A percentile compares a stretch with the other conserved stretches of the same genome.
Evolutionary conservation across 2,329 filamentous ascomycete species (phyloP).

Genomic region (Fonsecaea multimorphosa): DNA sequence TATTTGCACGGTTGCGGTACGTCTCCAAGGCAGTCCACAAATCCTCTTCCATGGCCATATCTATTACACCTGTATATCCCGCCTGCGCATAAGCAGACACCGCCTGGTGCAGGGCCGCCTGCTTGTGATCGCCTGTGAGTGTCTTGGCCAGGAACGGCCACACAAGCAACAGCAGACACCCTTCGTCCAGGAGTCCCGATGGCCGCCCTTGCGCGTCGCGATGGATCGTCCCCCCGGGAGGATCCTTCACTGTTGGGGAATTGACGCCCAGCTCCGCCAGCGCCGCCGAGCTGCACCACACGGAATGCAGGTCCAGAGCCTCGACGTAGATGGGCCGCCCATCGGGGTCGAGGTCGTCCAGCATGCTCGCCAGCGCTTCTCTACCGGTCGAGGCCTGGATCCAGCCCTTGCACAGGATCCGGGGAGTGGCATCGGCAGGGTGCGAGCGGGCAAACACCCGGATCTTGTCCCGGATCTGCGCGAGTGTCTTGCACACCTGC

Average conservation of each 20-base stretch:
- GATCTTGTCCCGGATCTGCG: constrained; percentile 53
- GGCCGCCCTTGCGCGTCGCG: constrained; percentile 52
- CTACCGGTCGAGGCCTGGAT: constrained; percentile 55
- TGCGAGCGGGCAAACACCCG: constrained; percentile 47
- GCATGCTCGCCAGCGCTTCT: constrained; percentile 52
- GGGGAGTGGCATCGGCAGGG: constrained; percentile 46
- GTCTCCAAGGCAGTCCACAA: constrained; percentile 53
- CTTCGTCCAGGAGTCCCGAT: constrained; percentile 55
- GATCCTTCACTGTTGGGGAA: constrained; percentile 47
- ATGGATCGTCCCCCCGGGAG: constrained; percentile 55
- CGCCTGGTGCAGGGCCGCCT: constrained; percentile 48
- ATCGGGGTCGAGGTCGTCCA: constrained; percentile 54
- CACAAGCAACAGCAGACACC: constrained; percentile 52
- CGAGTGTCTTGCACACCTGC: constrained; percentile 49
- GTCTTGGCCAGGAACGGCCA: constrained; percentile 54
- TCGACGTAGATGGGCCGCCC: constrained; percentile 55
- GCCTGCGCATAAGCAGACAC: constrained; percentile 51
- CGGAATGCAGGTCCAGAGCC: constrained; percentile 58
- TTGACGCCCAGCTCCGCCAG: constrained; percentile 52
- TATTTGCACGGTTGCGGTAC: constrained; percentile 46
- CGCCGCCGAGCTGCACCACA: constrained; percentile 58
- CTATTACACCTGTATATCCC: constrained; percentile 57
- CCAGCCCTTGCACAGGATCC: constrained; percentile 58
- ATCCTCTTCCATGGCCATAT: constrained; percentile 61
- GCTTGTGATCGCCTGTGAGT: constrained; percentile 52